Base-by-base conservation (phyloP, 441 rosid genomes). In the Eruca vesicaria region DNA sequence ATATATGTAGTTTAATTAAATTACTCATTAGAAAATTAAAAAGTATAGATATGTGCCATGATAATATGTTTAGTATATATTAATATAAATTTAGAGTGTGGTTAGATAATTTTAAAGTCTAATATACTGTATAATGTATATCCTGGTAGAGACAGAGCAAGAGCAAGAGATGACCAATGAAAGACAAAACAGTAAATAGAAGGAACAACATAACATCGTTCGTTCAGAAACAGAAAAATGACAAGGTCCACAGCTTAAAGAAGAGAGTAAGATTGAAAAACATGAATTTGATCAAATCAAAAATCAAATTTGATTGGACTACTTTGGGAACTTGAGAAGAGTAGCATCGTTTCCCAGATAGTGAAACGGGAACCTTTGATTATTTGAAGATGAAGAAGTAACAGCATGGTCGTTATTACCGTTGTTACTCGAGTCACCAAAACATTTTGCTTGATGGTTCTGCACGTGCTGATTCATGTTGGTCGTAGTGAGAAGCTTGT, bases 361-460 rank as follows among this genome's bases (percentile, higher is more conserved):
- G 8, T 80, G 83, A 76, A 80, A 75, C 4, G 83, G 83, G 79
- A 80, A 80, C 66, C 79, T 76, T 33, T 76, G 66, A 35, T 76
- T 71, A 59, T 63, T 79, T 68, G 73, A 12, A 66, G 67, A 48
- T 69, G 75, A 48, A 1, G 21, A 50, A 63, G 77, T 72, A 36
- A 58, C 65, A 67, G 58, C 68, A 36, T 66, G 65, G 6, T 72
- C 65, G 9, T 71, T 64, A 62, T 72, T 72, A 60, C 64, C 59
- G 11, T 71, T 64, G 69, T 72, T 72, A 61, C 64, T 61, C 32
- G 61, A 53, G 50, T 63, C 78, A 18, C 69, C 62, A 63, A 68
- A 78, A 68, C 63, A 68, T 68, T 78, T 78, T 56, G 57, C 74
- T 56, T 62, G 81, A 77, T 72, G 77, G 52, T 72, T 77, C 23